Evolutionary conservation across 371 early-diverging fungal genomes (phyloP).

Genomic region (Syncephalastrum monosporum): DNA sequence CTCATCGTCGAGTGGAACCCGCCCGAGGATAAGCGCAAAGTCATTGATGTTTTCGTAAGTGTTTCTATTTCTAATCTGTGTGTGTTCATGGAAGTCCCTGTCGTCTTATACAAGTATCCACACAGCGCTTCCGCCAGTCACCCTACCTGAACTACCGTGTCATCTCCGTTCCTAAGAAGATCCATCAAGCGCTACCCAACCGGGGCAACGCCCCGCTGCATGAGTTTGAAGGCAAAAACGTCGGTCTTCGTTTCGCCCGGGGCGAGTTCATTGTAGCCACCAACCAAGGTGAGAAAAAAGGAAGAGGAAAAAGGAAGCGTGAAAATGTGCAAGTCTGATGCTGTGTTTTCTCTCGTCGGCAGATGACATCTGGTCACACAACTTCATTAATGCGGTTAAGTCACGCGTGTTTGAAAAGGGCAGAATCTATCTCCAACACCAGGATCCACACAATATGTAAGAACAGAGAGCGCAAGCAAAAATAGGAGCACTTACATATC

Average conservation of each 20-base stretch:
- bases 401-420: slow-evolving; percentile 36
- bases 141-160: slow-evolving; percentile 39
- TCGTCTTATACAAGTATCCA: not conserved
- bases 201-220: slow-evolving; percentile 40
- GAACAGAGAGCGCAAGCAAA: not conserved
- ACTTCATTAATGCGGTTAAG: slow-evolving; percentile 47
- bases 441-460: slow-evolving; percentile 43
- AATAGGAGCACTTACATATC: not conserved
- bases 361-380: slow-evolving; percentile 53
- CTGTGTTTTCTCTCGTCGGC: not conserved
- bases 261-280: slow-evolving; percentile 45
- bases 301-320: not conserved
- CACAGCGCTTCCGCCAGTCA: slow-evolving; percentile 43
- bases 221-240: slow-evolving; percentile 50
- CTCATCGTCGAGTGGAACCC: slow-evolving; percentile 50
- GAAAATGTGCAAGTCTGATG: not conserved
- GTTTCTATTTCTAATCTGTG: not conserved
- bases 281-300: slow-evolving; percentile 40
- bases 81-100: not conserved
- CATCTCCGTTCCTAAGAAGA: slow-evolving; percentile 34
- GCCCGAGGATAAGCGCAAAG: slow-evolving; percentile 29
- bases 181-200: slow-evolving; percentile 38
- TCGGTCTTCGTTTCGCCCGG: slow-evolving; percentile 46
- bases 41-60: slow-evolving; percentile 41
- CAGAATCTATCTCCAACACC: slow-evolving; percentile 40